A percentile compares a stretch with the other conserved stretches of the same genome.
phyloP scores from a whole-genome alignment of 495 filamentous ascomycete species.

The Annulohypoxylon bovei region DNA sequence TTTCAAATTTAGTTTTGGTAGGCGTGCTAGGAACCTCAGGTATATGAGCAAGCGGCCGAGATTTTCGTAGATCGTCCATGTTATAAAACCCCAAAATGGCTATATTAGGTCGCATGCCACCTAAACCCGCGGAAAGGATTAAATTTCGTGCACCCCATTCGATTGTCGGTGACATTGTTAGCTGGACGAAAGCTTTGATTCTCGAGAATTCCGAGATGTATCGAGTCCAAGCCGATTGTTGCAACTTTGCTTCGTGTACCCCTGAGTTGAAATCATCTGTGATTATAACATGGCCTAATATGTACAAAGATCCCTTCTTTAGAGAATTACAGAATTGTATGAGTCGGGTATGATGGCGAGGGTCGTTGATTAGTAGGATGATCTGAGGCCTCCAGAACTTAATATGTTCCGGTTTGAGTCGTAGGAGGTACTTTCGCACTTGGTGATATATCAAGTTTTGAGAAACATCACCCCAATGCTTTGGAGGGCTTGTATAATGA shows the following conservation, averaged over 20 bases:
- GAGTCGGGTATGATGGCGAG: conserved; percentile 78
- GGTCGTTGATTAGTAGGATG: conserved; percentile 83
- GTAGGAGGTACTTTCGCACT: conserved; percentile 86
- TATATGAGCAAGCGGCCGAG: conserved; percentile 49
- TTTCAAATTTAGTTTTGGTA: conserved; percentile 25
- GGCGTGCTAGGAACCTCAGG: conserved; percentile 45
- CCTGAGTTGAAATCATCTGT: conserved; percentile 81
- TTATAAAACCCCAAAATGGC: conserved; percentile 79
- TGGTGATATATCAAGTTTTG: conserved; percentile 93
- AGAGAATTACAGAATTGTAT: conserved; percentile 92
- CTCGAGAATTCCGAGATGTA: conserved; percentile 83
- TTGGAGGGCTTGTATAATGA: conserved; percentile 85
- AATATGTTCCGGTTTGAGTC: conserved; percentile 86
- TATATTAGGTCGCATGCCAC: conserved; percentile 93
- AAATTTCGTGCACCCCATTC: conserved; percentile 89
- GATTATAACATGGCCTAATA: conserved; percentile 87
- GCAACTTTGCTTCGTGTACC: conserved; percentile 81
- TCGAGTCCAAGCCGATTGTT: conserved; percentile 84
- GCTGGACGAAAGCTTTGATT: conserved; percentile 89
- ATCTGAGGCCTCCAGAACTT: conserved; percentile 93
- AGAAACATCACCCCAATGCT: conserved; percentile 89
- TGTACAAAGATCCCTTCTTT: conserved; percentile 87
- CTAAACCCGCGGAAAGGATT: conserved; percentile 81
- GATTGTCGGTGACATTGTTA: conserved; percentile 80
- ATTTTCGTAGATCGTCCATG: conserved; percentile 73